Evolutionary conservation across 108 stramenopile genomes (phyloP), one percentile per base, ranked within the genome.

Genomic region (Chaetoceros muelleri): DNA sequence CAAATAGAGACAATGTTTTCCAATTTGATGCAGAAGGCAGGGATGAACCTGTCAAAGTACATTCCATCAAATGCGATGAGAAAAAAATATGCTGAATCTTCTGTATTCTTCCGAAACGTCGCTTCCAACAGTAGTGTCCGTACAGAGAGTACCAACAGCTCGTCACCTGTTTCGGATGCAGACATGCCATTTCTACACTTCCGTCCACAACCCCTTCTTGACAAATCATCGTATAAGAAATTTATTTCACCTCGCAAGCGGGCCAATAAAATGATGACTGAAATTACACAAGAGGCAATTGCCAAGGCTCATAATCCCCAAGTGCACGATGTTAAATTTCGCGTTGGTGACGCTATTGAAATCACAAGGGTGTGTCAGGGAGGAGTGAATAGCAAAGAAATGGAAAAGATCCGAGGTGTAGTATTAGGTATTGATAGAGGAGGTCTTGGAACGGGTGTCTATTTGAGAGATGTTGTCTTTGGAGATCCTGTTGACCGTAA

Each of bases 261-360:
- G 17, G 89, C 89, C 27, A 84, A 82, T 21, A 87, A 87, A 55
- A 44, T 91, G 20, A 69, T 85, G 7, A 24, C 66, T 10, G 74
- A 81, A 44, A 54, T 91, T 24, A 64, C 79, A 57, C 34, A 69
- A 18, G 85, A 91, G 45, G 66, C 69, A 0, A 69, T 78, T 0
- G 65, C 69, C 28, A 76, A 72, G 24, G 66, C 60, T 16, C 13
- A 54, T n/a, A 85, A 79, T 31, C 85, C 83, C 2, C 59, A 61
- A 26, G 78, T 91, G 0, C 86, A 66, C 62, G 60, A 74, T 17
- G 67, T 62, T 1, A 57, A 63, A 0, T 79, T 87, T 52, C 63
- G 61, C 13, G 89, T 91, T 1, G 89, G 89, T 3, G 89, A 91
- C 57, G 79, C 89, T 2, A 70, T 91, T 20, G 89, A 91, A 57